Conservation (phyloP, 495 filamentous ascomycete species). For the Penicillium pulvis region DNA sequence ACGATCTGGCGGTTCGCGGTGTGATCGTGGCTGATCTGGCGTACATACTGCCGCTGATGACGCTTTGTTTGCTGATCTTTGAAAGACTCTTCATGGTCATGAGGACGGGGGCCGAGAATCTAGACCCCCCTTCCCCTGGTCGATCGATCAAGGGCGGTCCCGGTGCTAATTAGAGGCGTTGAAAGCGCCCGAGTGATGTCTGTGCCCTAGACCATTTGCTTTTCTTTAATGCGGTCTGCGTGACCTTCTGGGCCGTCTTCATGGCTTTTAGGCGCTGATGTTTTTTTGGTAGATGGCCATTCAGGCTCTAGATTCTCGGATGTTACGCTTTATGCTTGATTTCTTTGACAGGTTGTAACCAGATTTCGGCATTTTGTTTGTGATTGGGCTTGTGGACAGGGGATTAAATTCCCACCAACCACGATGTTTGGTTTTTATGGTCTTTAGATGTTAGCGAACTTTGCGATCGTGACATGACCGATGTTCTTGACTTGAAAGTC, state of each 20-base stretch:
- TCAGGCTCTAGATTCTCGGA: background rate
- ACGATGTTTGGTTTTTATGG: too few relatives aligned
- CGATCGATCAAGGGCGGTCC: constrained; percentile 1
- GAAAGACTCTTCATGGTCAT: constrained; percentile 18
- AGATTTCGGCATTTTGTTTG: background rate
- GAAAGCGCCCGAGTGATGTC: background rate
- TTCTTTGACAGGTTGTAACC: constrained; percentile 3
- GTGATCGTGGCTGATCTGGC: constrained; percentile 29
- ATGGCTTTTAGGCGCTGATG: background rate
- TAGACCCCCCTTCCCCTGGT: constrained; percentile 9
- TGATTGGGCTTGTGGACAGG: background rate
- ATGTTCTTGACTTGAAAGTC: background rate
- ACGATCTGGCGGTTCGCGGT: constrained; percentile 20
- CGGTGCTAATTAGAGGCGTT: background rate
- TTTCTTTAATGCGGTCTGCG: background rate
- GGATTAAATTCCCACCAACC: constrained; percentile 12
- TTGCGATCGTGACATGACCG: background rate
- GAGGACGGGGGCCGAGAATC: constrained; percentile 4
- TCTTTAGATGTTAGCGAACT: background rate
- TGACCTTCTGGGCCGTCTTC: background rate
- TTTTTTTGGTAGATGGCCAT: background rate
- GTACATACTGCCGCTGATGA: constrained; percentile 13
- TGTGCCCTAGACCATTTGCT: background rate
- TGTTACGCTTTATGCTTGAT: constrained; percentile 7
- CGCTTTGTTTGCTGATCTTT: constrained; percentile 25